These are phyloP conservation scores for Lasiodiplodia theobromae DNA, from an alignment of 2,329 filamentous ascomycete genomes.

Conservation along the genomic window DNA sequence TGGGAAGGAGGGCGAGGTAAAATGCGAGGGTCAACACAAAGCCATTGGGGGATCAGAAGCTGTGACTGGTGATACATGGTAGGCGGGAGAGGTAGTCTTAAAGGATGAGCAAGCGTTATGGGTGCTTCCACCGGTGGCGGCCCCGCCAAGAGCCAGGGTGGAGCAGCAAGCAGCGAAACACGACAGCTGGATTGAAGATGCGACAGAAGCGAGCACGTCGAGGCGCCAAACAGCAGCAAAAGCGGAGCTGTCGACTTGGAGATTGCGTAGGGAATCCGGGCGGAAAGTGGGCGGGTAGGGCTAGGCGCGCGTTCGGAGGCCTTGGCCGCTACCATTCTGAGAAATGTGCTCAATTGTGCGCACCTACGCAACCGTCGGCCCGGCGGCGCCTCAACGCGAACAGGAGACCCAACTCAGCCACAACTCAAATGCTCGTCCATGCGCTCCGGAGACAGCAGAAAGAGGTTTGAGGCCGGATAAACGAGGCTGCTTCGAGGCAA, in stretches of 20 bases:
- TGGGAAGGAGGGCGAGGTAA: neutral
- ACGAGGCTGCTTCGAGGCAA: neutral
- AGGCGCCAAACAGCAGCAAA: slow-evolving; percentile 15
- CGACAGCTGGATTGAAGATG: slow-evolving; percentile 10
- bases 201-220: slow-evolving; percentile 16
- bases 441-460: neutral
- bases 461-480: neutral
- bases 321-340: slow-evolving; percentile 19
- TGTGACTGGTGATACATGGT: neutral
- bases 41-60: neutral
- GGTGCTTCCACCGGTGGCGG: slow-evolving; percentile 8
- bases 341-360: slow-evolving; percentile 29
- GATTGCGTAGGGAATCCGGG: slow-evolving; percentile 22
- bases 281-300: slow-evolving; percentile 7
- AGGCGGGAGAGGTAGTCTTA: slow-evolving; percentile 5
- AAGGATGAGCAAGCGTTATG: neutral
- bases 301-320: slow-evolving; percentile 8
- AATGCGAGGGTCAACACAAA: neutral
- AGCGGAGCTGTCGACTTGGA: slow-evolving; percentile 13
- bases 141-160: slow-evolving; percentile 10
- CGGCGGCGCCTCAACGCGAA: slow-evolving; percentile 7
- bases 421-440: neutral
- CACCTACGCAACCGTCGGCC: slow-evolving; percentile 20
- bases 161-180: slow-evolving; percentile 10
- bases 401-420: neutral